Evolutionary conservation across 2,329 filamentous ascomycete genomes (phyloP), one percentile per base, ranked within the genome.

Genomic region (Aspergillus sp.): DNA sequence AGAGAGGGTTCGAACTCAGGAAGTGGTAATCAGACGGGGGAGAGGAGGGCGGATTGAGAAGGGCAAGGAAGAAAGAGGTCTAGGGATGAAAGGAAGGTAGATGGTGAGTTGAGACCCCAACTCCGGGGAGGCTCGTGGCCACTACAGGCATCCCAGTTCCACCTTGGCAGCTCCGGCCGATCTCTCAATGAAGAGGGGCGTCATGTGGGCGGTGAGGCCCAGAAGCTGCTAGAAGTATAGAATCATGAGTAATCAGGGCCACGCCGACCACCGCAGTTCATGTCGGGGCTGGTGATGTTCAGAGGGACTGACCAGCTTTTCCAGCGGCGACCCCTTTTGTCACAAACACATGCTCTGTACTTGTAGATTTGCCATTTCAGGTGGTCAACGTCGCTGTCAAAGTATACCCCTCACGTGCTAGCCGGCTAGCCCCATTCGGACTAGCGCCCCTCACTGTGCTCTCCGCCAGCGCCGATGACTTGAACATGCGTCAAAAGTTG

Each of bases 371-470:
- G 4, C 27, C 27, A 11, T 30, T 11, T 11, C 9, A 24, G 8
- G 27, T 30, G 27, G 27, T 4, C 27, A 7, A n/a, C 8, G 4
- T 30, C 8, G 54, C 13, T 20, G 19, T 41, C 6, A 34, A 51
- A 56, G 42, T 59, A 55, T 56, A 51, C 39, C 42, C 56, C 59
- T 66, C 65, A 67, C 64, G 65, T 68, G 64, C 15, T 17, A 33
- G 9, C 2, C 12, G 20, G n/a, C 61, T 64, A 66, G 54, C 40
- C 64, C 58, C 3, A 57, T 58, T 13, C 1, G 55, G 58, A 12
- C 51, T 68, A 67, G 66, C 48, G 60, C 11, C 27, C 9, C 27
- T 30, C 27, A n/a, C 11, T 37, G 7, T 42, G 13, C 39, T 40
- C 44, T 48, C 49, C 42, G 33, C 56, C 34, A 64, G 55, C 49